Evolutionary conservation across 2,329 filamentous ascomycete genomes (phyloP).

Genomic region (Cercospora sesami): DNA sequence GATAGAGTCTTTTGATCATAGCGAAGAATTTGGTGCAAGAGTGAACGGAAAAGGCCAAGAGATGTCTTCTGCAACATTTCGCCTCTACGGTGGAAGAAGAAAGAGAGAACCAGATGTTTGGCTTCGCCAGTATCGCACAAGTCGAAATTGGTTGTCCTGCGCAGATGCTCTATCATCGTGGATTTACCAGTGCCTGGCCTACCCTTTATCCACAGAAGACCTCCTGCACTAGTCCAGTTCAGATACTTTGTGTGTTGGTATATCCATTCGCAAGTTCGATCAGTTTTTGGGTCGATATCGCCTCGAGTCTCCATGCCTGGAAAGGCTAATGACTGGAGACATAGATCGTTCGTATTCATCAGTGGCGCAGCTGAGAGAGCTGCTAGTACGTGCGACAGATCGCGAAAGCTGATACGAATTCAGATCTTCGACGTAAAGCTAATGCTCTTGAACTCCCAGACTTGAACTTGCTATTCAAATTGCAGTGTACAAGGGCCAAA

Average conservation of each 20-base stretch:
- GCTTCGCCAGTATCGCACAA: too few species aligned
- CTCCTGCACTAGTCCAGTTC: background rate
- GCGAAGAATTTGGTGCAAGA: background rate
- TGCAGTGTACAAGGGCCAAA: background rate
- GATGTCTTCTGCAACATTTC: background rate
- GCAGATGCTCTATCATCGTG: background rate
- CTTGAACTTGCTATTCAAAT: too few species aligned
- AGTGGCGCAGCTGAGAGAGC: background rate
- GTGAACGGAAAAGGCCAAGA: background rate
- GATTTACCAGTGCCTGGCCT: background rate
- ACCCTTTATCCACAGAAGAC: background rate
- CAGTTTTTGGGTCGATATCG: background rate
- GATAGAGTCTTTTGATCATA: too few species aligned
- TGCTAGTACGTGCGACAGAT: background rate
- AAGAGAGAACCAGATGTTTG: background rate
- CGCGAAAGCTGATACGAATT: background rate
- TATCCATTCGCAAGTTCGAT: background rate
- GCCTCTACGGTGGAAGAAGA: background rate
- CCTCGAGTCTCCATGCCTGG: background rate
- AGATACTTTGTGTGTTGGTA: background rate
- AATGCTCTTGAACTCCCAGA: background rate
- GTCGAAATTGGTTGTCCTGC: too few species aligned
- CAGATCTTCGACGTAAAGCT: background rate
- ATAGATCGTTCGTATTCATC: background rate
- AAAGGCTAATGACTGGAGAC: background rate